Conservation (phyloP, 768 basidiomycete species). For the Lepiota brunneoincarnata region DNA sequence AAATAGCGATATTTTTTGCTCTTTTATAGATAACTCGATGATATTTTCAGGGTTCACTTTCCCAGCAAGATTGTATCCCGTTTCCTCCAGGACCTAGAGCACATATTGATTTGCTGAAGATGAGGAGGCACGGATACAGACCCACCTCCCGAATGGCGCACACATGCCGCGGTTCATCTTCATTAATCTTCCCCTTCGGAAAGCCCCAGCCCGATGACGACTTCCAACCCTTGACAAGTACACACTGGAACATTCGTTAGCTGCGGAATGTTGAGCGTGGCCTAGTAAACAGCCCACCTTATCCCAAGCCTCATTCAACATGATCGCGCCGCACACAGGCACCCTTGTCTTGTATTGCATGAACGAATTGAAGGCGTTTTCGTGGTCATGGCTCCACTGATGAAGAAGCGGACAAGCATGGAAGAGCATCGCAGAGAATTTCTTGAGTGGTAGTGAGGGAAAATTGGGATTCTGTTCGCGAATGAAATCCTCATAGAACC, state of each 20-base stretch:
- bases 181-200: constrained; percentile 99
- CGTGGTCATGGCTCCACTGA: constrained; percentile 82
- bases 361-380: constrained; percentile 83
- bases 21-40: constrained; percentile 84
- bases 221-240: constrained; percentile 99
- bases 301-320: constrained; percentile 89
- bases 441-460: constrained; percentile 85
- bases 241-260: constrained; percentile 52
- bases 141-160: constrained; percentile 93
- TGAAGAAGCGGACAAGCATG: constrained; percentile 78
- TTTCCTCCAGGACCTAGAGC: constrained; percentile 89
- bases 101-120: constrained; percentile 12
- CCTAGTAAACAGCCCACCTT: constrained; percentile 54
- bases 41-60: constrained; percentile 64
- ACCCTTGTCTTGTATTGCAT: constrained; percentile 97
- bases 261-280: background rate
- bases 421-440: constrained; percentile 91
- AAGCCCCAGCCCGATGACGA: constrained; percentile 98
- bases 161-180: constrained; percentile 76
- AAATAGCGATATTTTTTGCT: constrained; percentile 88
- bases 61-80: constrained; percentile 83
- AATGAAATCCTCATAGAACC: constrained; percentile 99
- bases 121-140: constrained; percentile 3
- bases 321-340: constrained; percentile 96
- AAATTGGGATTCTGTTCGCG: constrained; percentile 87